Evolutionary conservation across 805 yeast species (phyloP), one percentile per base, ranked within the genome.

Genomic region (Helenozyma baotianmanensis): DNA sequence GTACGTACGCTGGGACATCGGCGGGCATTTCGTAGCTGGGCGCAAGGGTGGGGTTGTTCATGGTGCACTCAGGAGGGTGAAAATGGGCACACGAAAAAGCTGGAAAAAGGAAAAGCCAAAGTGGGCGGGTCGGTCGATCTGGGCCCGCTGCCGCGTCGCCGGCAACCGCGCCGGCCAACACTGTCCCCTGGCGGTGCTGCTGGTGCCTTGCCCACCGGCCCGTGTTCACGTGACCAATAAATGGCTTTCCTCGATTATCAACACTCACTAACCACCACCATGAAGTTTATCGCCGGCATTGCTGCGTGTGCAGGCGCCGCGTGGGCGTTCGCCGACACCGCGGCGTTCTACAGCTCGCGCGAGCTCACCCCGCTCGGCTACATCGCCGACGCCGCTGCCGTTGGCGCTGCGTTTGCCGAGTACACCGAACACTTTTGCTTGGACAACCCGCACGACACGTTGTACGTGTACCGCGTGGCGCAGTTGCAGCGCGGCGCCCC

Each of bases 381-480:
- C 46, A 45, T 57, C 29, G 44, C 53, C n/a, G 48, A 48, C 23
- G 33, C 59, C 16, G 25, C 44, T 14, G 43, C 31, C 23, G 37
- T 58, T 28, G 34, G 48, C 14, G 21, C 28, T 6, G 41, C 45
- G 4, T 35, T 58, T 27, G 32, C 43, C 26, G 37, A 39, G 14
- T 33, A 38, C 38, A 39, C 54, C 29, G 41, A 41, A 22, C 31
- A 34, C 6, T 39, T 51, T 23, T 59, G 64, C 28, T 23, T 27
- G 35, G 25, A 32, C 6, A 10, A 18, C 9, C 39, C 43, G 12
- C 36, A 34, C 14, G 42, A 47, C 6, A 39, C 41, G 27, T 35
- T 58, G 42, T 34, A 41, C 25, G 45, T 60, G 21, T 59, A 54
- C 40, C 43, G 64, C 17, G 63, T 56, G 23, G 26, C 34, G 15